Evolutionary conservation across 768 basidiomycete genomes (phyloP).

Genomic region (Phallus indusiatus): DNA sequence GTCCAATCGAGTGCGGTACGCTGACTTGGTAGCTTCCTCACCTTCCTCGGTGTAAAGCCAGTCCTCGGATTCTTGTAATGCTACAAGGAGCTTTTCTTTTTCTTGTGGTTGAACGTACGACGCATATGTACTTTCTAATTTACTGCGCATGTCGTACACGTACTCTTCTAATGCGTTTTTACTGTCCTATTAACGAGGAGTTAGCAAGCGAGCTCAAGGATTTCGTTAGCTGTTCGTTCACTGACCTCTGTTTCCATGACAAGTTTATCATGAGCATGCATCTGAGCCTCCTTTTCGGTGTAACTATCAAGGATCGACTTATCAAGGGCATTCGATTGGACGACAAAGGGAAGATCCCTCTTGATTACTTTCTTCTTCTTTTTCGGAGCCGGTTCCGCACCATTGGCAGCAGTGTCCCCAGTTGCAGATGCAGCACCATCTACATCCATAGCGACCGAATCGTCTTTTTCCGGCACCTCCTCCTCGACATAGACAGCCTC

Average conservation of each 20-base stretch:
- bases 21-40: conserved; percentile 91
- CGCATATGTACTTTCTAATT: conserved; percentile 84
- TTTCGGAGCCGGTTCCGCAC: conserved; percentile 45
- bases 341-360: conserved; percentile 68
- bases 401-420: conserved; percentile 42
- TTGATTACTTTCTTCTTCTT: conserved; percentile 84
- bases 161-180: conserved; percentile 99
- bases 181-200: conserved; percentile 54
- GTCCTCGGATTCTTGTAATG: conserved; percentile 76
- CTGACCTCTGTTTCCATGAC: conserved; percentile 88
- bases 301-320: conserved; percentile 49
- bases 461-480: conserved; percentile 49
- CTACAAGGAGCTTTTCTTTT: conserved; percentile 63
- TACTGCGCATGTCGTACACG: conserved; percentile 89
- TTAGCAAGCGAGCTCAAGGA: conserved; percentile 3
- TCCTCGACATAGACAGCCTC: conserved; percentile 83
- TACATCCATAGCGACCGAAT: conserved; percentile 67
- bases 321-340: conserved; percentile 57
- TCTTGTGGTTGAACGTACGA: conserved; percentile 65
- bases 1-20: conserved; percentile 81
- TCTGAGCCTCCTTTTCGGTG: conserved; percentile 77
- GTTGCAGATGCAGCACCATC: conserved; percentile 29
- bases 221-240: not conserved
- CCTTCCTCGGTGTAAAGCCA: conserved; percentile 97
- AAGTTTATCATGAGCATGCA: conserved; percentile 89